Conservation (phyloP, 345 rosid genomes). For the Eucalyptus marginata region DNA sequence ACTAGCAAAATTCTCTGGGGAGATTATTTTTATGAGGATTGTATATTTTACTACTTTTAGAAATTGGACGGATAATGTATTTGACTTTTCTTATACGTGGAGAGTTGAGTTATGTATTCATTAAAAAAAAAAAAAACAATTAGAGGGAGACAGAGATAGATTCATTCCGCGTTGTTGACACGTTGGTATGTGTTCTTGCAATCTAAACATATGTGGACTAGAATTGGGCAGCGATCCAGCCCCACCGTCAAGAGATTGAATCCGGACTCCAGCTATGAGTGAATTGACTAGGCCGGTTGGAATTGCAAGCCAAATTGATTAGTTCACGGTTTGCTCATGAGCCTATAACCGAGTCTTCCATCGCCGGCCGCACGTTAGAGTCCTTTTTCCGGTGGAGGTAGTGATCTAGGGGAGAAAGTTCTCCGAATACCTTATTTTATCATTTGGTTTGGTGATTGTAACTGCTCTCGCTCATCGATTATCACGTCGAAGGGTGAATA, state of each 20-base stretch:
- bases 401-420: not conserved
- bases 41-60: not conserved
- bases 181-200: not conserved
- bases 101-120: not conserved
- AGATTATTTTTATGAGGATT: not conserved
- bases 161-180: not conserved
- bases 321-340: not conserved
- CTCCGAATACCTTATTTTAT: not conserved
- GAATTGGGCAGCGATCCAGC: not conserved
- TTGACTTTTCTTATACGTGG: not conserved
- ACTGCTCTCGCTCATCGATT: not conserved
- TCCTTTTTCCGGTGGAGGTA: not conserved
- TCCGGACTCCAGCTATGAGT: not conserved
- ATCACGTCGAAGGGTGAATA: not conserved
- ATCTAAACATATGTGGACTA: not conserved
- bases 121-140: not conserved
- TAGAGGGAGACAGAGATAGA: not conserved
- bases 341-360: not conserved
- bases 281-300: not conserved
- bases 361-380: not conserved
- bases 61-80: not conserved
- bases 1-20: not conserved
- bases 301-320: not conserved
- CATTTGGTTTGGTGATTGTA: not conserved
- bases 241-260: not conserved